phyloP scores from a whole-genome alignment of 2,329 filamentous ascomycete genomes.

The Phyllosticta paracitricarpa region DNA sequence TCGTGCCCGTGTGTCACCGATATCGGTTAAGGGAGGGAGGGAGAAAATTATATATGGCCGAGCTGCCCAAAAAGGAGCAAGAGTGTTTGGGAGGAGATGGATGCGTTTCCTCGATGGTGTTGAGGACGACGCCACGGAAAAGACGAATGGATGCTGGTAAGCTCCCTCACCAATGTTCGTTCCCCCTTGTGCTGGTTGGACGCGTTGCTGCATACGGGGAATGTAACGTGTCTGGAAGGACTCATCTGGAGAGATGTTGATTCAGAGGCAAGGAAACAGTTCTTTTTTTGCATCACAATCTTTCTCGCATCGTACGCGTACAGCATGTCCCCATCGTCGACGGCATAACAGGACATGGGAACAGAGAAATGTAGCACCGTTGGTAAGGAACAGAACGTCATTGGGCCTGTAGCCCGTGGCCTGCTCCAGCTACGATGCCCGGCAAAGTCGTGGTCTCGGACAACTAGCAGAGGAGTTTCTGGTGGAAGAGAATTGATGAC shows the following conservation, averaged over 20 bases:
- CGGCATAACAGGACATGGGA: not conserved
- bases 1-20: not conserved
- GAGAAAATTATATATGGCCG: not conserved
- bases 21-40: not conserved
- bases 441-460: constrained; percentile 45
- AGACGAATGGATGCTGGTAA: not conserved
- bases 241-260: not conserved
- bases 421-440: constrained; percentile 57
- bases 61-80: not conserved
- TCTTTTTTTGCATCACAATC: not conserved
- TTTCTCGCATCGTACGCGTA: not conserved
- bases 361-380: constrained; percentile 46
- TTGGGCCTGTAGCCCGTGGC: constrained; percentile 41
- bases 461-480: constrained; percentile 53
- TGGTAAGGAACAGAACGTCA: constrained; percentile 58
- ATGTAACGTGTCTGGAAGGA: not conserved
- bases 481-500: constrained; percentile 25
- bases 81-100: not conserved
- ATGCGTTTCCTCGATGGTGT: not conserved
- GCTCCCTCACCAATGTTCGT: not conserved
- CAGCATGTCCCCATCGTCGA: not conserved
- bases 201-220: too few relatives aligned
- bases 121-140: not conserved
- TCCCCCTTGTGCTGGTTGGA: not conserved
- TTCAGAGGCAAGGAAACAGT: not conserved